A percentile compares a stretch with the other conserved stretches of the same genome.
phyloP scores from a whole-genome alignment of 805 yeast species.

The Lipomyces sp. region DNA sequence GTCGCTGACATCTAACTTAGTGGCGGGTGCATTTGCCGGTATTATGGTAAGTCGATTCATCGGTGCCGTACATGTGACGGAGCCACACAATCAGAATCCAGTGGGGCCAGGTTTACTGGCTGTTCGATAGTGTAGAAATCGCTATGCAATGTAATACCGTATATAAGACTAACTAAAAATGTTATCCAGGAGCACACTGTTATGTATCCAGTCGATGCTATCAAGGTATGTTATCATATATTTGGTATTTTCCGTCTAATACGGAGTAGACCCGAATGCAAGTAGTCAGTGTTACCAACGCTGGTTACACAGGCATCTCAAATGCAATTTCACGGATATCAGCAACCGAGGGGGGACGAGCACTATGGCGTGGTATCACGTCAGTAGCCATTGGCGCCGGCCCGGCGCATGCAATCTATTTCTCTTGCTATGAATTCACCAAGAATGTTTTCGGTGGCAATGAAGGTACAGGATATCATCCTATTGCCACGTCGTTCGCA shows the following conservation, averaged over 20 bases:
- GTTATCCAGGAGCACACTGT: slow-evolving; percentile 74
- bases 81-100: background rate
- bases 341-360: slow-evolving; percentile 84
- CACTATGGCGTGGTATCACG: slow-evolving; percentile 92
- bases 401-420: slow-evolving; percentile 97
- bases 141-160: background rate
- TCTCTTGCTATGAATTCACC: slow-evolving; percentile 87
- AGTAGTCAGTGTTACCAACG: slow-evolving; percentile 46
- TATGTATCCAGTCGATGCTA: slow-evolving; percentile 96
- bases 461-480: slow-evolving; percentile 60
- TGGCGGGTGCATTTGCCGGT: slow-evolving; percentile 99
- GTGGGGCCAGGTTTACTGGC: background rate
- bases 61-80: background rate
- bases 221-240: slow-evolving; percentile 52
- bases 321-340: slow-evolving; percentile 73
- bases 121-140: background rate
- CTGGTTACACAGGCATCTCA: slow-evolving; percentile 53
- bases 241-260: background rate
- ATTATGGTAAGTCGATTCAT: slow-evolving; percentile 59
- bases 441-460: slow-evolving; percentile 57
- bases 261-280: slow-evolving; percentile 82
- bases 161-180: background rate
- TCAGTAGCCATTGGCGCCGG: slow-evolving; percentile 97
- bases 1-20: slow-evolving; percentile 75
- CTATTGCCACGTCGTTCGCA: slow-evolving; percentile 80